Evolutionary conservation across 1,139 yeast species (phyloP), one percentile per base, ranked within the genome.

Genomic region (Pichiaceae sp.): DNA sequence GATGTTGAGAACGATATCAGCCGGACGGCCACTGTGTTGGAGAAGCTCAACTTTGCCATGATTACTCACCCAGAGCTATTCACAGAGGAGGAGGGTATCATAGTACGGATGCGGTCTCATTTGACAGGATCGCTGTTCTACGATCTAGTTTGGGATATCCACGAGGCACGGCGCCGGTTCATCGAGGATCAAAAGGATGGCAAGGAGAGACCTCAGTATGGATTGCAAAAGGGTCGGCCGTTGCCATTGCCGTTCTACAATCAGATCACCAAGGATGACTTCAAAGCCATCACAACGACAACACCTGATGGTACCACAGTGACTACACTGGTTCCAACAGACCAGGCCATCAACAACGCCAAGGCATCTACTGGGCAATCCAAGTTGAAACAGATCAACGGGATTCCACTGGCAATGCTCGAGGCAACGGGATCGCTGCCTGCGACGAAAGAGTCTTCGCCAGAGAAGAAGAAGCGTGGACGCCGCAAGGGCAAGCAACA

Each of bases 301-400:
- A 81, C 95, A 0, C 95, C 96, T 2, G 85, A 85, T 49, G 96
- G 96, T 40, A 87, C 96, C 0, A 85, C 96, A 0, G 71, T 86
- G 17, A 86, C 96, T 0, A 86, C 91, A 0, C 68, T 87, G 46
- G 91, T 86, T 1, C 96, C 96, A 2, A 85, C 96, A 0, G 83
- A 79, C 51, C 75, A 72, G 47, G 93, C 93, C 0, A 68, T 83
- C 66, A 57, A 56, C 46, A 69, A 75, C 36, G 75, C 75, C 39
- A 70, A 73, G 25, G 70, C 70, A 1, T 59, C 57, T 33, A 80
- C 79, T 1, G 78, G 75, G 9, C 47, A 68, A 36, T 57, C 75
- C 27, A 70, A 68, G 44, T 81, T 82, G 2, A 63, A 75, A 23
- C 81, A 76, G 49, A 83, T 83, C 44, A 82, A 82, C 50, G 94